A percentile compares a stretch with the other conserved stretches of the same genome.
Conservation (phyloP, 495 filamentous ascomycete genomes). For the Podospora conica region DNA sequence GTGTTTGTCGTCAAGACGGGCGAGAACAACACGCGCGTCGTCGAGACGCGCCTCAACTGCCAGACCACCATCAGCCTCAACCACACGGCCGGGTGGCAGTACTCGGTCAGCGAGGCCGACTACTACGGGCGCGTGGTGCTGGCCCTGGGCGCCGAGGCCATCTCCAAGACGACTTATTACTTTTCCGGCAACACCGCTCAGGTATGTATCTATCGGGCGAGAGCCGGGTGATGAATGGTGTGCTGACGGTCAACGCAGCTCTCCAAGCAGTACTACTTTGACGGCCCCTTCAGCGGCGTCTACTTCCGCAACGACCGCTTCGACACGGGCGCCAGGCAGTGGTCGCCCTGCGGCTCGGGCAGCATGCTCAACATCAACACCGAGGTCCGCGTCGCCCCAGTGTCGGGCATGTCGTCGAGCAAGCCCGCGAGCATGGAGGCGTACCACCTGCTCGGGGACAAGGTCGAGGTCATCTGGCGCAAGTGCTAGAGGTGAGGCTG, state of each 20-base stretch:
- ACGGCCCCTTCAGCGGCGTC: conserved; percentile 12
- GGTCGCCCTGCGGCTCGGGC: conserved; percentile 12
- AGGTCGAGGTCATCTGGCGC: conserved; percentile 4
- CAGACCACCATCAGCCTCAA: conserved; percentile 9
- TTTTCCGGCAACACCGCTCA: not conserved
- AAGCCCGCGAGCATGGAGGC: conserved; percentile 11
- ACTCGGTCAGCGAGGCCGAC: conserved; percentile 13
- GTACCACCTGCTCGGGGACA: conserved; percentile 7
- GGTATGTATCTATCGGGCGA: not conserved
- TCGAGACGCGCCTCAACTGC: conserved; percentile 5
- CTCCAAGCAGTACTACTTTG: conserved; percentile 13
- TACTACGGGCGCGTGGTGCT: conserved; percentile 15
- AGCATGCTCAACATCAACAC: conserved; percentile 12
- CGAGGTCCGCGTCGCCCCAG: conserved; percentile 10
- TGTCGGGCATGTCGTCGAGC: not conserved
- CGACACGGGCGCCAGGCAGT: not conserved
- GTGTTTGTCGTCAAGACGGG: conserved; percentile 3
- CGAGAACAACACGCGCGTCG: not conserved
- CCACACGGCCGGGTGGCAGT: conserved; percentile 14
- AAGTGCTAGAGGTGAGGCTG: not conserved
- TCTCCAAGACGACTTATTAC: conserved; percentile 12
- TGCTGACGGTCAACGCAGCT: conserved; percentile 5
- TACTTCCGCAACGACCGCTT: conserved; percentile 17
- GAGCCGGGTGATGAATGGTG: not conserved
- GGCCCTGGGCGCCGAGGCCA: conserved; percentile 4